Percentiles rank a stretch among this genome's conserved stretches.
phyloP scores from a whole-genome alignment of 2,329 filamentous ascomycete species.

The Colletotrichum lindemuthianum region DNA sequence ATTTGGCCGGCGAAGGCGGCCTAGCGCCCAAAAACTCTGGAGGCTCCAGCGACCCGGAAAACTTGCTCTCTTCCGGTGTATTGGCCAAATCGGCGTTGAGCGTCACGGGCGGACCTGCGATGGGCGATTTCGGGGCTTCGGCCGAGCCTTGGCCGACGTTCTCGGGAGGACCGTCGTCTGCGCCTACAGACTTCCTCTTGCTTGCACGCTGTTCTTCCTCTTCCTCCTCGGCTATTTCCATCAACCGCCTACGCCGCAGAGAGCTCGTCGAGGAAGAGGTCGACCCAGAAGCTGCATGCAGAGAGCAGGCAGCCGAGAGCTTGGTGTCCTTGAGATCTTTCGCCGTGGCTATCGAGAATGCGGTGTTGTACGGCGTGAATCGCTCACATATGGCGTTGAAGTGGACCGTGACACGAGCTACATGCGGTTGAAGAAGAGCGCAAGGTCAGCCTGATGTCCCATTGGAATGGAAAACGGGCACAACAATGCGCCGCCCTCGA shows the following conservation, averaged over 20 bases:
- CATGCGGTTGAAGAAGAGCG: conserved; percentile 26
- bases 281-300: conserved; percentile 88
- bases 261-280: conserved; percentile 87
- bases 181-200: conserved; percentile 67
- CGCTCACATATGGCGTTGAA: conserved; percentile 74
- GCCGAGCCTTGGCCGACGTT: conserved; percentile 40
- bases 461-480: conserved; percentile 23
- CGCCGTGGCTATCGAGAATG: conserved; percentile 78
- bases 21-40: conserved; percentile 62
- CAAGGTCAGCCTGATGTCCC: conserved; percentile 31
- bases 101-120: conserved; percentile 52
- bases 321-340: conserved; percentile 88
- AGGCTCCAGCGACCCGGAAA: conserved; percentile 60
- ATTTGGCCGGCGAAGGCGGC: conserved; percentile 57
- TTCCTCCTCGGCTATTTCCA: conserved; percentile 94
- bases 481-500: conserved; percentile 14
- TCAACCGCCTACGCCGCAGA: conserved; percentile 77
- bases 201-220: conserved; percentile 75
- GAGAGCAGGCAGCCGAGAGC: conserved; percentile 86
- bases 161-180: conserved; percentile 52
- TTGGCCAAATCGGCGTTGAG: conserved; percentile 63
- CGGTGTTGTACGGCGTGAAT: conserved; percentile 87
- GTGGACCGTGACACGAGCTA: conserved; percentile 84
- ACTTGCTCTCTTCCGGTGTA: conserved; percentile 60
- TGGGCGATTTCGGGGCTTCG: conserved; percentile 44